phyloP scores from a whole-genome alignment of 768 basidiomycete species.

The Saitozyma podzolica region DNA sequence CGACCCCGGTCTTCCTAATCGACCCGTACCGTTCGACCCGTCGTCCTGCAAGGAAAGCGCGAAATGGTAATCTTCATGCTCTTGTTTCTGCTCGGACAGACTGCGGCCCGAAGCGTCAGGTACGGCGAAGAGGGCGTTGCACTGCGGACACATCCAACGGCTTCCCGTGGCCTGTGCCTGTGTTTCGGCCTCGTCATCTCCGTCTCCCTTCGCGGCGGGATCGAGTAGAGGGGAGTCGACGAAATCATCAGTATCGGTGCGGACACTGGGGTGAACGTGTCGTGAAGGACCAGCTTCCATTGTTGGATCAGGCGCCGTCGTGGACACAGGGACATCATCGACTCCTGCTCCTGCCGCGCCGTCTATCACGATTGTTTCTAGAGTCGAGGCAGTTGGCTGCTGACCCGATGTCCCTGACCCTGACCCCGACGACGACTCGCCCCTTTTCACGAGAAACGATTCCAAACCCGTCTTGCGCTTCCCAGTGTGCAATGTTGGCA shows the following conservation, averaged over 20 bases:
- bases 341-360: background rate
- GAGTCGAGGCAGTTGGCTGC: no score
- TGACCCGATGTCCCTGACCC: no score
- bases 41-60: slow-evolving; percentile 69
- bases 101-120: slow-evolving; percentile 8
- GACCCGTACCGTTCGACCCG: no score
- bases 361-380: no score
- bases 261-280: background rate
- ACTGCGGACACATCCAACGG: slow-evolving; percentile 49
- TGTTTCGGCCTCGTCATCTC: background rate
- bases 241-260: background rate
- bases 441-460: slow-evolving; percentile 25
- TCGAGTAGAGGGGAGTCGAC: slow-evolving; percentile 21
- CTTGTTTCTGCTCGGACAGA: slow-evolving; percentile 53
- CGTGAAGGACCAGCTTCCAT: background rate
- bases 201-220: background rate
- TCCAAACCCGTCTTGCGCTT: slow-evolving; percentile 36
- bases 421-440: slow-evolving; percentile 13
- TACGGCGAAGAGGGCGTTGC: slow-evolving; percentile 53
- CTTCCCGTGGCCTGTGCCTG: slow-evolving; percentile 41
- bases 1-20: no score
- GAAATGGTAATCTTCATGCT: slow-evolving; percentile 88
- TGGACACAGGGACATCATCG: background rate
- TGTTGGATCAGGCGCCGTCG: background rate
- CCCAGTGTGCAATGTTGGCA: slow-evolving; percentile 39